Evolutionary conservation across 2,329 filamentous ascomycete genomes (phyloP), one percentile per base, ranked within the genome.

Genomic region (Colletotrichum aenigma): DNA sequence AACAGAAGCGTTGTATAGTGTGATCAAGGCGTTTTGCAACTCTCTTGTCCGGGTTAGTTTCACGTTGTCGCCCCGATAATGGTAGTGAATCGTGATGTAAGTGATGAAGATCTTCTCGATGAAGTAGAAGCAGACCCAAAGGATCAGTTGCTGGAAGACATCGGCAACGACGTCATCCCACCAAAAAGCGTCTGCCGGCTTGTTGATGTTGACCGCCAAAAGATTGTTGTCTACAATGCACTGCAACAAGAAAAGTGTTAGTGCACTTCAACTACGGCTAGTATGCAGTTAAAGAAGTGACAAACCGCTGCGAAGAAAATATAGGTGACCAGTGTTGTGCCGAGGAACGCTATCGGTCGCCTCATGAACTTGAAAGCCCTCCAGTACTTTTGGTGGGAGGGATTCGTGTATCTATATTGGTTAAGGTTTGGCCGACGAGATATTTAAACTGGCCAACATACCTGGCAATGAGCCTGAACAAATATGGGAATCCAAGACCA

Each of bases 31-130:
- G 38, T 81, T 81, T 28, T 81, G 78, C 68, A 80, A 77, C 66
- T 81, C 78, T 34, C 81, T 81, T 24, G 70, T 73, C 15, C 48
- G 56, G 9, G 21, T n/a, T 38, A 76, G 55, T 13, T 70, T 77
- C 21, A 55, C 73, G 15, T 79, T 71, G 61, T 80, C 74, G 6
- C 76, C 79, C 21, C 81, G 79, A 38, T 79, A 80, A 67, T 82
- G 81, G 48, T 80, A 82, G 69, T 82, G 81, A 34, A 82, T 78
- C 12, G 80, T 78, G 65, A 82, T 76, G 69, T 82, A 82, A 21
- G 80, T 75, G 34, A 82, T 81, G n/a, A 79, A n/a, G 4, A 81
- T 66, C 71, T 82, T 82, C 67, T 81, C 80, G 28, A 80, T 24
- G 6, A 80, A 67, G 76, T 82, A 82, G 55, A 82, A 81, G 16